Evolutionary conservation across 2,329 filamentous ascomycete species (phyloP), one percentile per base, ranked within the genome.

Genomic region (Cladosporium sp.): DNA sequence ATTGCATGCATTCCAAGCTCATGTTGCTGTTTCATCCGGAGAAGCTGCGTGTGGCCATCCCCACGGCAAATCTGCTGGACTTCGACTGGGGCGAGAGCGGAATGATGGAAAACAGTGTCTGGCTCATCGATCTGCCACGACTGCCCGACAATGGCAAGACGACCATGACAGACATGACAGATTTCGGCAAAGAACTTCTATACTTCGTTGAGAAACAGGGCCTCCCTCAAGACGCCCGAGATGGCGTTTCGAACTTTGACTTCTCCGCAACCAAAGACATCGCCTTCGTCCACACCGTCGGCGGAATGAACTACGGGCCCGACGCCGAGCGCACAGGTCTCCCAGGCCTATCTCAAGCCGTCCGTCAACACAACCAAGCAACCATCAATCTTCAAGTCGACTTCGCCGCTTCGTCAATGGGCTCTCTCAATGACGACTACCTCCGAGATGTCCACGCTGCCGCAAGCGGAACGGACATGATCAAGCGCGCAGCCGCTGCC

Each of bases 1-100:
- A 84, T 19, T 84, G 79, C 61, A 95, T 97, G 90, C 93, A 97
- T 69, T 95, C 89, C 46, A 97, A 98, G 66, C 75, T 97, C 41
- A 91, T 95, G 79, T 71, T 97, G 1, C 77, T 97, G n/a, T 92
- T 90, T 61, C 88, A 89, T 61, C 72, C 79, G 0, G 72, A 72
- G 1, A 84, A 90, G 66, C 70, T 96, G 13, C 82, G 93, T 6
- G 77, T 98, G 42, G 92, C 86, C 1, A 76, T 97, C 2, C 90
- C 93, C 0, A 92, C 86, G 3, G 93, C 90, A 1, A 98, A 98
- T 62, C 74, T 96, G 45, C 84, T 87, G 10, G 77, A 82, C 7
- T 89, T 87, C 62, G 92, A 98, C 66, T 97, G 93, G 91, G 92
- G 91, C 9, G 89, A 95, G 67, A 79, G 77, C 2, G 88, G 88